A percentile compares a stretch with the other conserved stretches of the same genome.
Conservation (phyloP, 352 stramenopile genomes). For the Globisporangium emineosum region DNA sequence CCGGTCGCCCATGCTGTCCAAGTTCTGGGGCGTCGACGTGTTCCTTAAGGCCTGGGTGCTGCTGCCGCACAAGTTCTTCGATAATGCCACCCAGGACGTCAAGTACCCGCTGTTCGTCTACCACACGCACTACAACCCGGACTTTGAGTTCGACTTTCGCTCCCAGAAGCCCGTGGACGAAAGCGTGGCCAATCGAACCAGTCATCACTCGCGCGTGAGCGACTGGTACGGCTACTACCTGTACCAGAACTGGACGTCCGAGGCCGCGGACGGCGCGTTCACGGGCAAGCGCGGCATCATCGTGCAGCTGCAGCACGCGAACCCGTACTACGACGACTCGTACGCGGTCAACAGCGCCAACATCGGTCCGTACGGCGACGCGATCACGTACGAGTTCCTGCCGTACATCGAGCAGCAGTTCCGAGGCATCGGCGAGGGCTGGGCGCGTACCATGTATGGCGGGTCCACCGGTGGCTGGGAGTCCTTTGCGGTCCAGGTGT, state of each 20-base stretch:
- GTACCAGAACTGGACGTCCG: slow-evolving; percentile 73
- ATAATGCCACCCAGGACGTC: slow-evolving; percentile 39
- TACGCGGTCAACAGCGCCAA: slow-evolving; percentile 78
- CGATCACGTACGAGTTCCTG: slow-evolving; percentile 77
- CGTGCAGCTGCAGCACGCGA: slow-evolving; percentile 73
- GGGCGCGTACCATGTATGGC: slow-evolving; percentile 75
- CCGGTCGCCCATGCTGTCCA: slow-evolving; percentile 51
- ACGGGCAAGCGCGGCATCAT: slow-evolving; percentile 66
- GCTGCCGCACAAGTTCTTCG: slow-evolving; percentile 67
- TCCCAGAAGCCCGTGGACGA: slow-evolving; percentile 26
- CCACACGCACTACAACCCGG: slow-evolving; percentile 68
- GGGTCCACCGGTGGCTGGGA: slow-evolving; percentile 72
- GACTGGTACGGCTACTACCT: slow-evolving; percentile 66
- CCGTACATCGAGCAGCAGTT: slow-evolving; percentile 58
- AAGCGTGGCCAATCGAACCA: slow-evolving; percentile 17
- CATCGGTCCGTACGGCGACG: slow-evolving; percentile 69
- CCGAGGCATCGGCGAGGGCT: slow-evolving; percentile 59
- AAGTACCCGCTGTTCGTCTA: slow-evolving; percentile 75
- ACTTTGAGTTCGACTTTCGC: slow-evolving; percentile 59
- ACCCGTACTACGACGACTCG: slow-evolving; percentile 80
- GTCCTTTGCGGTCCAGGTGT: slow-evolving; percentile 69
- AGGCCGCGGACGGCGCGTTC: slow-evolving; percentile 40
- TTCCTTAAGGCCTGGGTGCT: slow-evolving; percentile 69
- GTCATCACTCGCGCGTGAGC: slow-evolving; percentile 7
- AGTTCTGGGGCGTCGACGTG: slow-evolving; percentile 72